Conservation (phyloP, 1,284 basidiomycete genomes). For the Melampsora americana region DNA sequence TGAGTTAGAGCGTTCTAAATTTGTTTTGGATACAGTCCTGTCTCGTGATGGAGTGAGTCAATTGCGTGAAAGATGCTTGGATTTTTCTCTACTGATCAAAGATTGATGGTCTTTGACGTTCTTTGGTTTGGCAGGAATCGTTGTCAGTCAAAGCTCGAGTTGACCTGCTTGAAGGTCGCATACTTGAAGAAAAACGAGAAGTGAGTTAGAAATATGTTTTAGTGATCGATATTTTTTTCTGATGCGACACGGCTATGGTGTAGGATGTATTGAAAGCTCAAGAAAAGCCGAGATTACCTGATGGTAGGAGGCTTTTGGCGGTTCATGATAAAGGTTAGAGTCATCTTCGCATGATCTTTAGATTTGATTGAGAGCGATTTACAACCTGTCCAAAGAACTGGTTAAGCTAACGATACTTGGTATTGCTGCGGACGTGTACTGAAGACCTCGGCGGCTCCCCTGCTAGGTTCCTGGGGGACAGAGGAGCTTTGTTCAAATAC, state of each 20-base stretch:
- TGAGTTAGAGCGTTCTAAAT: background rate
- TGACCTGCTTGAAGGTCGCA: background rate
- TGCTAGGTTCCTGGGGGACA: slow-evolving; percentile 79
- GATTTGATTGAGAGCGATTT: background rate
- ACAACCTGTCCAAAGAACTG: too few species aligned
- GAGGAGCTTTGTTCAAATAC: slow-evolving; percentile 89
- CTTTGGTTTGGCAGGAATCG: background rate
- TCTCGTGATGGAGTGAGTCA: background rate
- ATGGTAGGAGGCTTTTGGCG: slow-evolving; percentile 19
- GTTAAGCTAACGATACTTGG: background rate
- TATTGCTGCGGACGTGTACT: background rate
- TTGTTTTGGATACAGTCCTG: background rate
- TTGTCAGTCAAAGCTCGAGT: background rate
- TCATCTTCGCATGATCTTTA: background rate
- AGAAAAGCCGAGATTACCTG: background rate
- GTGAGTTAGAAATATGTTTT: background rate
- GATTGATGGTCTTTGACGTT: too few species aligned
- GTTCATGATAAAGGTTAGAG: slow-evolving; percentile 36
- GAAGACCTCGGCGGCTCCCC: slow-evolving; percentile 57
- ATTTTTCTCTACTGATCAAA: background rate
- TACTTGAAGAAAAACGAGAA: background rate
- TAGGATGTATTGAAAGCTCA: background rate
- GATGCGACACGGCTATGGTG: background rate
- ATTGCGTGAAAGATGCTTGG: background rate
- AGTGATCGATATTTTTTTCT: background rate